A percentile compares a stretch with the other conserved stretches of the same genome.
Evolutionary conservation across 441 rosid species (phyloP).

Genomic region (Metrosideros polymorpha): DNA sequence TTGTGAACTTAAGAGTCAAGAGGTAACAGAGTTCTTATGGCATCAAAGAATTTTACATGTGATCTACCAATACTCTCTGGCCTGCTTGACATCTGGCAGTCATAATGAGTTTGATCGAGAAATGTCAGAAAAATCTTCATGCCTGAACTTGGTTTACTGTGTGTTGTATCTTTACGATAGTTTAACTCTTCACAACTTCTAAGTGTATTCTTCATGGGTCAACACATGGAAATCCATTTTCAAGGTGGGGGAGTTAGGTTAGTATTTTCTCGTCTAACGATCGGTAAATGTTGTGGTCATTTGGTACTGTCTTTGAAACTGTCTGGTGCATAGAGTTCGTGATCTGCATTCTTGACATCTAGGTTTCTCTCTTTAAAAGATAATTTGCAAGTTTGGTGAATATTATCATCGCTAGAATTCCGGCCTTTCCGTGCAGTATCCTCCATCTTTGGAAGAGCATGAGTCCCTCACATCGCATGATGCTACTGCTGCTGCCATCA

Average conservation of each 20-base stretch:
- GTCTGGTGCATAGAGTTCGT: neutral
- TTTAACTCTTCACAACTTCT: neutral
- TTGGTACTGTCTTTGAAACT: neutral
- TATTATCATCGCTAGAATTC: neutral
- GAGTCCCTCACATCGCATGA: slow-evolving; percentile 27
- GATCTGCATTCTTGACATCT: neutral
- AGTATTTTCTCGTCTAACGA: neutral
- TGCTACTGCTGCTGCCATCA: slow-evolving; percentile 23
- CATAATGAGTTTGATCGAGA: neutral
- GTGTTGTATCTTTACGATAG: neutral
- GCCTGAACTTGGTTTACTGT: neutral
- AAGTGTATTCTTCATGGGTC: neutral
- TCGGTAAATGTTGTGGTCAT: neutral
- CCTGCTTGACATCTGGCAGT: neutral
- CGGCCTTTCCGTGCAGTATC: slow-evolving; percentile 30
- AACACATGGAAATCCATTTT: neutral
- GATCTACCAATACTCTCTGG: neutral
- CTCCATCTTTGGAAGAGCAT: slow-evolving; percentile 36
- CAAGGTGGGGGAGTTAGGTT: neutral
- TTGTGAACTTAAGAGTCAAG: neutral
- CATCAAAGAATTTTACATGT: neutral
- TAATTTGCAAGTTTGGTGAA: neutral
- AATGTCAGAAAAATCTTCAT: neutral
- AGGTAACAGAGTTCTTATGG: neutral
- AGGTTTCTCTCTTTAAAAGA: neutral